Evolutionary conservation across 2,329 filamentous ascomycete species (phyloP), one percentile per base, ranked within the genome.

Genomic region (Myriosclerotinia curreyana): DNA sequence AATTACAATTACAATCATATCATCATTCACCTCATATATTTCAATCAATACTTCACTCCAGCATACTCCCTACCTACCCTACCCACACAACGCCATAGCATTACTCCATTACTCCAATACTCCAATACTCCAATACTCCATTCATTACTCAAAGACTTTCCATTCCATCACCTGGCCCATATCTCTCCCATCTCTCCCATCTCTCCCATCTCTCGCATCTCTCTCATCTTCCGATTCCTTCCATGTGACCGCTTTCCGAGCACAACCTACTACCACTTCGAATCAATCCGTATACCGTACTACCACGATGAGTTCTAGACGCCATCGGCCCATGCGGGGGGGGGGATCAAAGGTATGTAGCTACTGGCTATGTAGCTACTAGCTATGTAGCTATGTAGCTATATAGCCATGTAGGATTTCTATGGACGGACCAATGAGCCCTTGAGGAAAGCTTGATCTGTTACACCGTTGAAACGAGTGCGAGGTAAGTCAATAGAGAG

Each of bases 391-490:
- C 3, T 38, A 38, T 9, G 36, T 38, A 38, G 36, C 8, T 9
- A 38, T n/a, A n/a, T n/a, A n/a, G n/a, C 7, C 2, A 36, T 20
- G 5, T 42, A 38, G 20, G 25, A 34, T 56, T 42, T 22, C 1
- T 25, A 58, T 44, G 59, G 56, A 28, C 60, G 59, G 56, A 28
- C 60, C 51, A 56, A 49, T 46, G 22, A 28, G 17, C 36, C 28
- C 15, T 48, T 22, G 15, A n/a, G 17, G n/a, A 38, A 38, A 25
- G 34, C 42, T 55, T 20, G 40, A 40, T 25, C 51, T 62, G 60
- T 56, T 44, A 56, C 60, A 62, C 60, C 31, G 28, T 51, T 62
- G 60, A 56, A 62, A 56, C 51, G 34, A 36, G 31, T 46, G 60
- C 40, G 31, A 55, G 40, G 36, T 38, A 25, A 28, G 20, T 12